phyloP scores from a whole-genome alignment of 2,329 filamentous ascomycete genomes.

The Penicillium sp. region DNA sequence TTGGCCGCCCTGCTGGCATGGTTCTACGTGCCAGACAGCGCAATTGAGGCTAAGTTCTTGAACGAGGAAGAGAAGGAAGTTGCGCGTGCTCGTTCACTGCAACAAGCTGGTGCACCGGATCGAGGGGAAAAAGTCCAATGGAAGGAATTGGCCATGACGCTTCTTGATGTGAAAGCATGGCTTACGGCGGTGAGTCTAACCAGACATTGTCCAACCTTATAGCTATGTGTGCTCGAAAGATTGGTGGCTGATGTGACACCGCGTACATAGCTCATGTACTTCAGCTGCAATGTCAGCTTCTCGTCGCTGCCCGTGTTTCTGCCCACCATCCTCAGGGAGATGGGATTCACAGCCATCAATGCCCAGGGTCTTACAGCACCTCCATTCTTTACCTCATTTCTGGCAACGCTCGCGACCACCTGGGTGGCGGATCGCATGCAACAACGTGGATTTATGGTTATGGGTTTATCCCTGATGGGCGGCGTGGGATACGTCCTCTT shows the following conservation, averaged over 20 bases:
- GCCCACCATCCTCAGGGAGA: constrained; percentile 59
- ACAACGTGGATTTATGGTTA: constrained; percentile 61
- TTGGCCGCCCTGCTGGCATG: constrained; percentile 54
- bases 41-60: constrained; percentile 53
- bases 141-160: constrained; percentile 46
- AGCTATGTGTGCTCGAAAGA: background rate
- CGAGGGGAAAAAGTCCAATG: constrained; percentile 43
- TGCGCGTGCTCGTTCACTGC: constrained; percentile 52
- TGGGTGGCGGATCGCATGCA: constrained; percentile 63
- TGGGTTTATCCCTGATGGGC: constrained; percentile 54
- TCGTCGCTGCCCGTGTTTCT: constrained; percentile 63
- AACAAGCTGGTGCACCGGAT: constrained; percentile 50
- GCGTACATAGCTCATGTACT: constrained; percentile 50
- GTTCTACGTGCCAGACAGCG: constrained; percentile 53
- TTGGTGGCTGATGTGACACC: background rate
- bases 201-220: background rate
- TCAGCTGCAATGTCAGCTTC: constrained; percentile 62
- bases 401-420: constrained; percentile 59
- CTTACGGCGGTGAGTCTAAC: constrained; percentile 41
- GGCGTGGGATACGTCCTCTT: constrained; percentile 63
- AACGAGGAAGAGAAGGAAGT: constrained; percentile 56
- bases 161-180: constrained; percentile 49
- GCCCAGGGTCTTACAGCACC: constrained; percentile 70
- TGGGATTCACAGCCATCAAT: constrained; percentile 64
- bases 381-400: constrained; percentile 64